A percentile compares a stretch with the other conserved stretches of the same genome.
Conservation (phyloP, 1,139 yeast species). For the Scheffersomyces lignicola region DNA sequence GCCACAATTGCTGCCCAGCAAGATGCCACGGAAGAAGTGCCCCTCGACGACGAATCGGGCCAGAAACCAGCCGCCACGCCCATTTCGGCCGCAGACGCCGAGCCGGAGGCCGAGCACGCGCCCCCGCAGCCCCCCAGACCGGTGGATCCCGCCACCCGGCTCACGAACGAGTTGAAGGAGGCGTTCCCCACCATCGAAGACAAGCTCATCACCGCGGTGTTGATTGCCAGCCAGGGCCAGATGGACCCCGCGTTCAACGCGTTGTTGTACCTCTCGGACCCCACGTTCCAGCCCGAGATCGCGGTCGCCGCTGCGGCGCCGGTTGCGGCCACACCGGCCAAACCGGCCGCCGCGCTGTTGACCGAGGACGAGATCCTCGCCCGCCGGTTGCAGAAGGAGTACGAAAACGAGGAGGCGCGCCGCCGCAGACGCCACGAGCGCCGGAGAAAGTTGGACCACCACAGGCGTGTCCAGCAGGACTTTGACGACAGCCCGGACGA, state of each 20-base stretch:
- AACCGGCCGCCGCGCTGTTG: conserved; percentile 10
- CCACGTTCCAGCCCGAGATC: conserved; percentile 64
- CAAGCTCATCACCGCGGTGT: conserved; percentile 68
- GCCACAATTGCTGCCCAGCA: conserved; percentile 5
- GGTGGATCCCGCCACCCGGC: conserved; percentile 52
- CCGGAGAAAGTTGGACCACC: conserved; percentile 15
- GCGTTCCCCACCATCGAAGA: conserved; percentile 82
- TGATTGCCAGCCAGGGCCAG: conserved; percentile 81
- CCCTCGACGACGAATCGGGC: conserved; percentile 10
- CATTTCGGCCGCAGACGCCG: conserved; percentile 12
- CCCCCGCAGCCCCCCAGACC: conserved; percentile 82
- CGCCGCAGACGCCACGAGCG: conserved; percentile 23
- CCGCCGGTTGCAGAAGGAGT: conserved; percentile 73
- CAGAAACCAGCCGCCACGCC: conserved; percentile 7
- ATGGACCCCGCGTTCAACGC: conserved; percentile 90
- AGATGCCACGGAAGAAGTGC: conserved; percentile 6
- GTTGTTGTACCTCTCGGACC: conserved; percentile 76
- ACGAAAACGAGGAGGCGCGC: conserved; percentile 47
- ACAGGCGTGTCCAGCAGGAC: conserved; percentile 28
- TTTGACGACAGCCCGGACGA: conserved; percentile 63
- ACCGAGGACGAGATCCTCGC: conserved; percentile 82
- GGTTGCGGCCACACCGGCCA: conserved; percentile 7
- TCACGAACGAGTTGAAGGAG: conserved; percentile 60
- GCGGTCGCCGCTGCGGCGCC: conserved; percentile 28
- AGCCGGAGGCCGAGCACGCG: conserved; percentile 29